phyloP scores from a whole-genome alignment of 495 filamentous ascomycete genomes.

The Xylaria grammica region DNA sequence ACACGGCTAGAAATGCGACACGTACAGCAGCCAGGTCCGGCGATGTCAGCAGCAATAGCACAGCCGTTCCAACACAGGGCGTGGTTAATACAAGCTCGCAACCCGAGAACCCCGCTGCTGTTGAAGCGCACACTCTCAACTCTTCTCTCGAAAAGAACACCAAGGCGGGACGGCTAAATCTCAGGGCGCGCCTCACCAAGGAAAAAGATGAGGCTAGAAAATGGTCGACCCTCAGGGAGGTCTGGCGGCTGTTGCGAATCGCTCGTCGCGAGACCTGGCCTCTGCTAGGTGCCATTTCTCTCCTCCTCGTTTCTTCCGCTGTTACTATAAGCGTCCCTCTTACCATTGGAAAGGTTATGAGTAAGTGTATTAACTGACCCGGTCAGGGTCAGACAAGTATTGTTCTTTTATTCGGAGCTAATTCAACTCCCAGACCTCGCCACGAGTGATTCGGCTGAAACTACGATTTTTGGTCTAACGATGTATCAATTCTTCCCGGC shows the following conservation, averaged over 20 bases:
- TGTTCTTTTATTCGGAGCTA: not conserved
- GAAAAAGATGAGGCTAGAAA: slow-evolving; percentile 70
- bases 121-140: not conserved
- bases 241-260: slow-evolving; percentile 88
- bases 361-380: slow-evolving; percentile 12
- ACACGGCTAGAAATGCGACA: not conserved
- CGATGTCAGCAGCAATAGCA: not conserved
- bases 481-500: slow-evolving; percentile 78
- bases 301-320: slow-evolving; percentile 82
- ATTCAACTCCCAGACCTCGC: slow-evolving; percentile 60
- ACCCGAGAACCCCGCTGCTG: not conserved
- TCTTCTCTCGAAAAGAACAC: slow-evolving; percentile 68
- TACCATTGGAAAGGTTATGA: slow-evolving; percentile 93
- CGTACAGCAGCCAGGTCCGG: not conserved
- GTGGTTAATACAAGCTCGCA: not conserved
- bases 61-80: not conserved
- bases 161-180: slow-evolving; percentile 87
- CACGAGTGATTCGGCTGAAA: slow-evolving; percentile 58
- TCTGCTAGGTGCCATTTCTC: slow-evolving; percentile 78
- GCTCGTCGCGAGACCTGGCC: slow-evolving; percentile 81
- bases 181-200: slow-evolving; percentile 83
- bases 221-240: slow-evolving; percentile 69
- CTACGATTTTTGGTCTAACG: slow-evolving; percentile 73
- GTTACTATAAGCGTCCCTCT: slow-evolving; percentile 96
- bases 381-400: too few species aligned